A percentile compares a stretch with the other conserved stretches of the same genome.
Conservation (phyloP, 345 rosid species). For the Camelina laxa region DNA sequence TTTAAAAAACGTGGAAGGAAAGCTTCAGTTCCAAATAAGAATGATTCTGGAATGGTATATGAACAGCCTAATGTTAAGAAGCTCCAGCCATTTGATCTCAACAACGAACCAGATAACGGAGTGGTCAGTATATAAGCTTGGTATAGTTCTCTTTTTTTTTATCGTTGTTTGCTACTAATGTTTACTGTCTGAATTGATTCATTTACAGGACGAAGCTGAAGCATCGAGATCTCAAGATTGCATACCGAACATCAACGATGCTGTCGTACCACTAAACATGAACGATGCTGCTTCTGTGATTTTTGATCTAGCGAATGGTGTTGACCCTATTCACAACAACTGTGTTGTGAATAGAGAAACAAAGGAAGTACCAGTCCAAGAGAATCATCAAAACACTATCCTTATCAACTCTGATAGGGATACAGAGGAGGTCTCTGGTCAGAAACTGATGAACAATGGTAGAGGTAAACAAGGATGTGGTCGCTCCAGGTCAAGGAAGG, state of each 20-base stretch:
- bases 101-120: constrained; percentile 32
- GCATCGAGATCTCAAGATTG: neutral
- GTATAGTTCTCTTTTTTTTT: neutral
- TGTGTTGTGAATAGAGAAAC: neutral
- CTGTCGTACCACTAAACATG: neutral
- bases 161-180: neutral
- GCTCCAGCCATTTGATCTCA: neutral
- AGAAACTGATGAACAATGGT: constrained; percentile 8
- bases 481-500: neutral
- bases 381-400: neutral
- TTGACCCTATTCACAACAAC: neutral
- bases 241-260: constrained; percentile 6
- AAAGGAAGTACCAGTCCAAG: neutral
- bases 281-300: neutral
- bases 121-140: constrained; percentile 44
- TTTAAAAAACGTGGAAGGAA: constrained; percentile 3
- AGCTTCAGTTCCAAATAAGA: neutral
- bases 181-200: constrained; percentile 9
- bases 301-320: neutral
- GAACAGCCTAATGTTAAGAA: neutral
- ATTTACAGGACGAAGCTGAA: constrained; percentile 21
- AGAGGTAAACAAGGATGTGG: neutral
- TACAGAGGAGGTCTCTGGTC: neutral
- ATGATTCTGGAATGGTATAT: neutral
- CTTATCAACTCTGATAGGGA: constrained; percentile 4